Evolutionary conservation across 257 asterid genomes (phyloP).

Genomic region (Solanum microdontum): DNA sequence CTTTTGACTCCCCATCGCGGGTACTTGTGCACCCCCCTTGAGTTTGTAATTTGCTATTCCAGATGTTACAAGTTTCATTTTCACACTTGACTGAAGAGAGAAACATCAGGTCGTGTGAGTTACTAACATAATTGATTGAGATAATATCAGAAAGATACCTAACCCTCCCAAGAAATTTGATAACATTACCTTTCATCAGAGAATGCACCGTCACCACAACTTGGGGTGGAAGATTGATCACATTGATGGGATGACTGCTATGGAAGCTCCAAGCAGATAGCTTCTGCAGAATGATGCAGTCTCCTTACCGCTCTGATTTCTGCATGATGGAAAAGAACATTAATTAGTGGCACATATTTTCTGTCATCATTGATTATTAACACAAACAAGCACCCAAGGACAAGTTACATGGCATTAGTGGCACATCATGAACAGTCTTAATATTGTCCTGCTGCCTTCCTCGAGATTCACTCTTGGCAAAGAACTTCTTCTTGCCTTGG

Average conservation of each 20-base stretch:
- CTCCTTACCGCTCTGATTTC: slow-evolving; percentile 19
- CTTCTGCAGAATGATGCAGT: slow-evolving; percentile 20
- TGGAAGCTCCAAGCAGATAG: slow-evolving; percentile 7
- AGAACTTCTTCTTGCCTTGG: too few species aligned
- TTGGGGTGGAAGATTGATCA: slow-evolving; percentile 16
- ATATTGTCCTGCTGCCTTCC: too few species aligned
- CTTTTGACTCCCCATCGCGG: slow-evolving; percentile 10
- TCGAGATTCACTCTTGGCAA: too few species aligned
- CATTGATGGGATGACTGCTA: slow-evolving; percentile 14
- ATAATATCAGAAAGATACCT: neutral
- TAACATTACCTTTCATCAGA: slow-evolving; percentile 24
- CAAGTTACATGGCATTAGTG: neutral
- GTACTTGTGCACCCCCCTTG: slow-evolving; percentile 6
- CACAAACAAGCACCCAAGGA: neutral
- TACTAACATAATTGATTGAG: neutral
- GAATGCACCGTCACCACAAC: slow-evolving; percentile 17
- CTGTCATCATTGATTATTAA: neutral
- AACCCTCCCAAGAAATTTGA: neutral
- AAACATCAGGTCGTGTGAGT: neutral
- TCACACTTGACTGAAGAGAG: slow-evolving; percentile 22
- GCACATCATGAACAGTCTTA: neutral
- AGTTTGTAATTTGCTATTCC: slow-evolving; percentile 2
- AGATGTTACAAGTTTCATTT: neutral
- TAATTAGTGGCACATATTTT: neutral
- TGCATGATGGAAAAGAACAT: slow-evolving; percentile 16